These are phyloP conservation scores for Zasmidium angulare DNA, from an alignment of 2,329 filamentous ascomycete genomes.

Conservation along the genomic window DNA sequence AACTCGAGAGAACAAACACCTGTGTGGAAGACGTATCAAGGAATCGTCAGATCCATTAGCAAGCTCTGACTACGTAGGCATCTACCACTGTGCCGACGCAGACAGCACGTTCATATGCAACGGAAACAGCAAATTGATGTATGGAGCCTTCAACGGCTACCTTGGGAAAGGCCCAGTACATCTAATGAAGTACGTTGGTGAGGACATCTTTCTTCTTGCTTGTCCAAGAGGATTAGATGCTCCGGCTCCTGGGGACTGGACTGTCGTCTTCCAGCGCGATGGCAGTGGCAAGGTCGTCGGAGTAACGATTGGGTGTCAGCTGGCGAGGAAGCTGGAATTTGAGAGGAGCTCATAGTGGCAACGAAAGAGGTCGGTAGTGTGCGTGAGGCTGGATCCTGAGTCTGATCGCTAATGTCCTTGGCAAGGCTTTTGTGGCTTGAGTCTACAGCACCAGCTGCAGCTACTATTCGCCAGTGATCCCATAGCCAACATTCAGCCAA, in stretches of 20 bases:
- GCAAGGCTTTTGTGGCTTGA: neutral
- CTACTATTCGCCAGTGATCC: neutral
- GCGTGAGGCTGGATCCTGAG: neutral
- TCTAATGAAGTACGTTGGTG: conserved; percentile 40
- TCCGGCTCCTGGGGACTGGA: conserved; percentile 46
- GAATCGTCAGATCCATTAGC: neutral
- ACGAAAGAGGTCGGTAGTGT: neutral
- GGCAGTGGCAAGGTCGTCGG: conserved; percentile 21
- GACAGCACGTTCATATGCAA: conserved; percentile 39
- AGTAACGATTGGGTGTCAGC: conserved; percentile 43
- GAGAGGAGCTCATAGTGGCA: neutral
- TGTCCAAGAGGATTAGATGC: conserved; percentile 45
- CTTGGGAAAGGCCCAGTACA: conserved; percentile 41
- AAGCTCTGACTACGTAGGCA: conserved; percentile 26
- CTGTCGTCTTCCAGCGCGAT: conserved; percentile 37
- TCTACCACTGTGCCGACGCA: conserved; percentile 38
- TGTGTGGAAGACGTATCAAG: neutral
- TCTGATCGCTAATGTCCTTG: neutral
- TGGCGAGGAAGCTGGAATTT: conserved; percentile 36
- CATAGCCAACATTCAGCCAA: neutral
- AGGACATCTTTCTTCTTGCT: conserved; percentile 41
- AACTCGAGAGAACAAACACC: conserved; percentile 21
- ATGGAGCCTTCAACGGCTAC: conserved; percentile 45
- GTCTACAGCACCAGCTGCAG: neutral
- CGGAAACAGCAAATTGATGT: conserved; percentile 40